These are phyloP conservation scores for Leavenworthia alabamica DNA, from an alignment of 345 rosid genomes.

Conservation along the genomic window DNA sequence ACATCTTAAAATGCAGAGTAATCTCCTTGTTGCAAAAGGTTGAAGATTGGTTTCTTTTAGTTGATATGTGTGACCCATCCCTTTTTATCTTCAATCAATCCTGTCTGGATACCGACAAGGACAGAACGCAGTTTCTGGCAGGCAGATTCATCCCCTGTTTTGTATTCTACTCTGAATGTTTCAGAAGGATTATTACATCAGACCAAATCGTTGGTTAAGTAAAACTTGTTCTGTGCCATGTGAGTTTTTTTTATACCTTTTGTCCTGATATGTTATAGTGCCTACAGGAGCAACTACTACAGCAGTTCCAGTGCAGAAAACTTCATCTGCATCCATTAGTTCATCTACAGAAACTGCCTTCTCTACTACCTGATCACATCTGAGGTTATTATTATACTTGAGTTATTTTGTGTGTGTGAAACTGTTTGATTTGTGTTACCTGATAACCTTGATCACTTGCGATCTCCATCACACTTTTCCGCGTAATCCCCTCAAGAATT, in stretches of 20 bases:
- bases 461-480: conserved; percentile 36
- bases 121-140: conserved; percentile 42
- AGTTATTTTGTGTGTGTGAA: not conserved
- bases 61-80: conserved; percentile 59
- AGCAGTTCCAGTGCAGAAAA: conserved; percentile 54
- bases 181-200: conserved; percentile 2
- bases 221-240: not conserved
- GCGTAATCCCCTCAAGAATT: conserved; percentile 38
- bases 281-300: conserved; percentile 50
- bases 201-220: not conserved
- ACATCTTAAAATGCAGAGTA: conserved; percentile 1
- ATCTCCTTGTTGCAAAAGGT: not conserved
- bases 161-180: conserved; percentile 53
- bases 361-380: conserved; percentile 37
- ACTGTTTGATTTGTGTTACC: conserved; percentile 14
- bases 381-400: not conserved
- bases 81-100: conserved; percentile 56
- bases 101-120: conserved; percentile 69
- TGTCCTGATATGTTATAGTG: conserved; percentile 36
- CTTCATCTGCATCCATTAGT: conserved; percentile 46
- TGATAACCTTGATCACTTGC: conserved; percentile 39
- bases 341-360: conserved; percentile 36
- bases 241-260: conserved; percentile 28
- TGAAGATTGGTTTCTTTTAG: conserved; percentile 16
- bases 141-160: conserved; percentile 37